Percentiles rank a stretch among this genome's conserved stretches.
Conservation (phyloP, 1,284 basidiomycete genomes). For the Tilletia caries region DNA sequence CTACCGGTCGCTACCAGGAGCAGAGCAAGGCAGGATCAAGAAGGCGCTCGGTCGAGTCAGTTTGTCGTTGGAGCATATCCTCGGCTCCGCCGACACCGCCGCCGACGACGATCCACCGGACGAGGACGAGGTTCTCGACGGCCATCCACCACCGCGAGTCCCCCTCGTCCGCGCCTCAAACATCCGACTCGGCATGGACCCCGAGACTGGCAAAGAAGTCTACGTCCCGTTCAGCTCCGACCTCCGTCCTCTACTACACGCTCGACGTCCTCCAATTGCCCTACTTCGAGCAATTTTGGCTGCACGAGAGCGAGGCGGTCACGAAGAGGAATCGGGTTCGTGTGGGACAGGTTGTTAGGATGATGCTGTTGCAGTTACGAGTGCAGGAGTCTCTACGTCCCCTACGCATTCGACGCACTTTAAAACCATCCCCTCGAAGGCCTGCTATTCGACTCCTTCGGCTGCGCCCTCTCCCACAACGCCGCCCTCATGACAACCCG, state of each 20-base stretch:
- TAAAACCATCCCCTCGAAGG: constrained; percentile 96
- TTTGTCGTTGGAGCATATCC: too few relatives aligned
- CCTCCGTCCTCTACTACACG: constrained; percentile 73
- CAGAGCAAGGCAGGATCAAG: too few relatives aligned
- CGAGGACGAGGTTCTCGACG: too few relatives aligned
- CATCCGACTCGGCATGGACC: too few relatives aligned
- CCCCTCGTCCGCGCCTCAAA: too few relatives aligned
- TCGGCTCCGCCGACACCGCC: too few relatives aligned
- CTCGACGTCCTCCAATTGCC: constrained; percentile 69
- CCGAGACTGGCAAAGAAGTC: too few relatives aligned
- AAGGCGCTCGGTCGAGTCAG: too few relatives aligned
- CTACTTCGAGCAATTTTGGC: constrained; percentile 77
- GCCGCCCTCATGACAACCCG: constrained; percentile 71
- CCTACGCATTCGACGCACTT: constrained; percentile 92
- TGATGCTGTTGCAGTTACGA: constrained; percentile 71
- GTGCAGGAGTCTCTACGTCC: constrained; percentile 78
- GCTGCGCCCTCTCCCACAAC: constrained; percentile 73
- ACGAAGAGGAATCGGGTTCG: constrained; percentile 73
- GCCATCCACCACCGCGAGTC: too few relatives aligned
- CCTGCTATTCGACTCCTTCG: constrained; percentile 80
- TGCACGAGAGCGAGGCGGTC: constrained; percentile 83
- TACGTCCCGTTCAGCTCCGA: too few relatives aligned
- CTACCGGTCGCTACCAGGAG: too few relatives aligned
- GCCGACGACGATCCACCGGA: too few relatives aligned
- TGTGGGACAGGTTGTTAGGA: constrained; percentile 67